Evolutionary conservation across 768 basidiomycete genomes (phyloP).

Genomic region (Amanita subjunquillea): DNA sequence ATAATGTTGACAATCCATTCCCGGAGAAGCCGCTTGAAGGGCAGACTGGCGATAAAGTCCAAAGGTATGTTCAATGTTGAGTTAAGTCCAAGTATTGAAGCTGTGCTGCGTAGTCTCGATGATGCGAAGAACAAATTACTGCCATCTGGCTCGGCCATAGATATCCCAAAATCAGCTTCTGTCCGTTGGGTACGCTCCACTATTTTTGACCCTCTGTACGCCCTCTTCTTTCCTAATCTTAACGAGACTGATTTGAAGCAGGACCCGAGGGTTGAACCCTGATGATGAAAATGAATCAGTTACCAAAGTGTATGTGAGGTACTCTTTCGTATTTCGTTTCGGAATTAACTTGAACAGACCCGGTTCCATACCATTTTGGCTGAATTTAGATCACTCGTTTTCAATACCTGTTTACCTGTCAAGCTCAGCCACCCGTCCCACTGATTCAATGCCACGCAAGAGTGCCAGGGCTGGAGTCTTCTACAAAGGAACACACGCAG

Average conservation of each 20-base stretch:
- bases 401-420: conserved; percentile 38
- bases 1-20: background rate
- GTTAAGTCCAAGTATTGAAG: background rate
- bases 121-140: conserved; percentile 8
- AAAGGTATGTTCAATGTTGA: background rate
- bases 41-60: background rate
- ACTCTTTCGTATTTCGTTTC: background rate
- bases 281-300: background rate
- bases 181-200: conserved; percentile 39
- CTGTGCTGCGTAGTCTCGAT: conserved; percentile 5
- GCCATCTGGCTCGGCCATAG: background rate
- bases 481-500: conserved; percentile 36
- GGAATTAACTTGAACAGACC: background rate
- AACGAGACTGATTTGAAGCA: background rate
- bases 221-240: background rate
- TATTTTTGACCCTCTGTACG: conserved; percentile 60
- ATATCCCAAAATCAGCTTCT: background rate
- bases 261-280: background rate
- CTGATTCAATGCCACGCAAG: conserved; percentile 27
- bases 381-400: conserved; percentile 41
- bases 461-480: conserved; percentile 50
- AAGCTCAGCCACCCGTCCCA: conserved; percentile 20
- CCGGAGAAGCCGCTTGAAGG: background rate
- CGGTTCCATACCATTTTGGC: conserved; percentile 20
- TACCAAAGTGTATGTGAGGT: background rate